Percentiles rank a stretch among this genome's conserved stretches.
Conservation (phyloP, 2,329 filamentous ascomycete species). For the Paracamarosporium sp. region DNA sequence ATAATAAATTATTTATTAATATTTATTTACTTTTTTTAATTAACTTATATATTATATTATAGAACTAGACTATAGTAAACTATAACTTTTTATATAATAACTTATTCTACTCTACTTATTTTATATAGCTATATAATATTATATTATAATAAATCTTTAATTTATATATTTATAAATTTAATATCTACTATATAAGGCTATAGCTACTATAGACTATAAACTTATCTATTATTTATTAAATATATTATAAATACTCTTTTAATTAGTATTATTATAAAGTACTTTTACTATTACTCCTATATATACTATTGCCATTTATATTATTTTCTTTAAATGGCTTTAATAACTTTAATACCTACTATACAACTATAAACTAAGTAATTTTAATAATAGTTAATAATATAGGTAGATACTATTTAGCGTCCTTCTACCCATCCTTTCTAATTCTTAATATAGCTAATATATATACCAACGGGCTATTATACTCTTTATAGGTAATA, state of each 20-base stretch:
- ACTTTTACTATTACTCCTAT: constrained; percentile 10
- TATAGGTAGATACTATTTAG: constrained; percentile 19
- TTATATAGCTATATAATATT: constrained; percentile 10
- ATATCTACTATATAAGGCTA: constrained; percentile 13
- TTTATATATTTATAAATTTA: constrained; percentile 11
- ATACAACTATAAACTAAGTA: constrained; percentile 23
- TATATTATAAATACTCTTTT: constrained; percentile 20
- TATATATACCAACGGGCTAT: constrained; percentile 23
- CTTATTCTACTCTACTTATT: constrained; percentile 8
- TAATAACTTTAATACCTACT: constrained; percentile 20
- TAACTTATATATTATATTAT: constrained; percentile 11
- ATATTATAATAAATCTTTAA: constrained; percentile 22
- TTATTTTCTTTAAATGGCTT: not conserved
- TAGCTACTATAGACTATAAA: not conserved
- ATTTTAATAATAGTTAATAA: constrained; percentile 26
- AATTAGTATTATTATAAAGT: not conserved
- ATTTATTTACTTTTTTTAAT: too few relatives aligned
- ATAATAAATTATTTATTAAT: not conserved
- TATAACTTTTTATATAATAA: constrained; percentile 18
- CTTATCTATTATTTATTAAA: constrained; percentile 16
- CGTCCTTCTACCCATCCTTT: constrained; percentile 17
- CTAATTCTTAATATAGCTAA: constrained; percentile 27
- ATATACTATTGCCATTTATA: constrained; percentile 10
- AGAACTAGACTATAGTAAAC: constrained; percentile 14
- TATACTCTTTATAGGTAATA: constrained; percentile 21